Evolutionary conservation across 1,139 yeast genomes (phyloP).

Genomic region (Yamadazyma diddensiae): DNA sequence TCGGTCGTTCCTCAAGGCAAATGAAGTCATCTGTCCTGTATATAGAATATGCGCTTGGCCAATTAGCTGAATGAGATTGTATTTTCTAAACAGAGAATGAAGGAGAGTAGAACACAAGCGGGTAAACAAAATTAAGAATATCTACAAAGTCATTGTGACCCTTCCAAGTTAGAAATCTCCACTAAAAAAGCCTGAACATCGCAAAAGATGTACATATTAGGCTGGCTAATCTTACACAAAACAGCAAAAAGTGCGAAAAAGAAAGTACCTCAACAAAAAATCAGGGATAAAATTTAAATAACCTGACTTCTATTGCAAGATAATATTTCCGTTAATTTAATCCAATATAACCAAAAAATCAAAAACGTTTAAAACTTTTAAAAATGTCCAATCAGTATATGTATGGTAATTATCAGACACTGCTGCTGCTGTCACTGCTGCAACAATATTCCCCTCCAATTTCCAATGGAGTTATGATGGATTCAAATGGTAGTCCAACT

Average conservation of each 20-base stretch:
- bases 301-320: constrained; percentile 1
- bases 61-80: too few species aligned
- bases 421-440: constrained; percentile 18
- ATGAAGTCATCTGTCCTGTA: too few species aligned
- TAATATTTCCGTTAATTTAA: neutral
- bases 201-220: too few species aligned
- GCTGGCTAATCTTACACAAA: constrained; percentile 5
- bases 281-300: constrained; percentile 6
- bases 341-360: neutral
- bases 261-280: constrained; percentile 4
- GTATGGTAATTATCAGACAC: constrained; percentile 25
- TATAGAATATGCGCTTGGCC: too few species aligned
- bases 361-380: neutral
- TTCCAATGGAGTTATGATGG: constrained; percentile 13
- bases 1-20: too few species aligned
- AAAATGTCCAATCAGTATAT: constrained; percentile 27
- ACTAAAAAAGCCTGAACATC: too few species aligned
- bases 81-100: too few species aligned
- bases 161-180: too few species aligned
- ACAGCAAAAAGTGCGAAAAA: constrained; percentile 5
- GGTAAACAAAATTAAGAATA: too few species aligned
- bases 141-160: too few species aligned
- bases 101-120: too few species aligned
- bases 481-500: constrained; percentile 25
- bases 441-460: constrained; percentile 35